Evolutionary conservation across 306 rosid genomes (phyloP).

Genomic region (Luffa acutangula): DNA sequence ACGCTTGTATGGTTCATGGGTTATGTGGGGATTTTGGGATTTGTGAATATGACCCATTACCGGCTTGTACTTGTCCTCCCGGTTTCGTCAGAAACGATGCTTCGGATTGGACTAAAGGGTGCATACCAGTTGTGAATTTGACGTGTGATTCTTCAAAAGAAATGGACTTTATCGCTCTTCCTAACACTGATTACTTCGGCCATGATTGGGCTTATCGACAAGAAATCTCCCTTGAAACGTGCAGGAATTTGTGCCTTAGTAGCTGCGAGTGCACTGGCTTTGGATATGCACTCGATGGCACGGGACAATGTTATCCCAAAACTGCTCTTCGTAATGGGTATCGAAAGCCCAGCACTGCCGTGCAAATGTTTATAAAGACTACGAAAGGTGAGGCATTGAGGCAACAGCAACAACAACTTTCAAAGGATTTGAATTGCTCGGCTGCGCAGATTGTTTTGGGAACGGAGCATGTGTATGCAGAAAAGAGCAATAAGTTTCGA

Average conservation of each 20-base stretch:
- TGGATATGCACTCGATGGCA: slow-evolving; percentile 23
- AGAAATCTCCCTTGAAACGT: background rate
- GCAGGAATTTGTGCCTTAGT: slow-evolving; percentile 17
- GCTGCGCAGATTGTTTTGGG: background rate
- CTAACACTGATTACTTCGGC: slow-evolving; percentile 19
- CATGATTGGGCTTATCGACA: background rate
- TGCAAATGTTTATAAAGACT: slow-evolving; percentile 2
- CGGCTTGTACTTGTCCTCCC: slow-evolving; percentile 22
- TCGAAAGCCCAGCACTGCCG: slow-evolving; percentile 5
- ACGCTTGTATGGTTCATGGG: slow-evolving; percentile 14
- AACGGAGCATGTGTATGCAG: background rate
- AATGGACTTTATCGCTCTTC: slow-evolving; percentile 17
- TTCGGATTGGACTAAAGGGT: slow-evolving; percentile 31
- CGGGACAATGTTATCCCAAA: slow-evolving; percentile 24
- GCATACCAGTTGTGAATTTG: slow-evolving; percentile 14
- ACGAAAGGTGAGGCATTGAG: background rate
- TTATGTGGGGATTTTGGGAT: slow-evolving; percentile 22
- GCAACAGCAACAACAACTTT: background rate
- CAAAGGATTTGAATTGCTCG: slow-evolving; percentile 13
- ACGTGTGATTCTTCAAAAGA: background rate
- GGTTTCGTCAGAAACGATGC: slow-evolving; percentile 18
- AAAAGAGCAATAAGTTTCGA: slow-evolving; percentile 6
- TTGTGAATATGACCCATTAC: slow-evolving; percentile 20
- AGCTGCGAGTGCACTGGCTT: slow-evolving; percentile 25
- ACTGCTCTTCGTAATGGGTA: slow-evolving; percentile 14